phyloP scores from a whole-genome alignment of 2,329 filamentous ascomycete genomes.

The Aspergillus arachidicola region DNA sequence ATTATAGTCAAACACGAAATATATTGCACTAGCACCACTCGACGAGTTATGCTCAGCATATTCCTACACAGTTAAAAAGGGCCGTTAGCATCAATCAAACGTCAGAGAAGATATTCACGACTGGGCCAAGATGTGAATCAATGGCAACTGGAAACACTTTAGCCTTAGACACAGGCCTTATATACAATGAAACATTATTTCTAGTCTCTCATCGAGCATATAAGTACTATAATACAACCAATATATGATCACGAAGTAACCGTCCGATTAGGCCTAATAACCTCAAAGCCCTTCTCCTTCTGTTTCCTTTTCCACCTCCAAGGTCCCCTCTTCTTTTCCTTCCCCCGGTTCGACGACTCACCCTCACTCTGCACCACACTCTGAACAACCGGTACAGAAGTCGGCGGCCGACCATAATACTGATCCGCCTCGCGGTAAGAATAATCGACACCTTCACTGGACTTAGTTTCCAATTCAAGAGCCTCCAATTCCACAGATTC shows the following conservation, averaged over 20 bases:
- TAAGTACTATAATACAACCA: background rate
- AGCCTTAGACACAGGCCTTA: no score
- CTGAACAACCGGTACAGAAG: background rate
- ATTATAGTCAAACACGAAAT: no score
- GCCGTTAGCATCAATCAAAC: no score
- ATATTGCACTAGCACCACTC: no score
- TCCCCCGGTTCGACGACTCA: background rate
- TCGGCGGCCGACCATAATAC: conserved; percentile 7
- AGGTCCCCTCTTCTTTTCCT: background rate
- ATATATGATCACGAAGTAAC: background rate
- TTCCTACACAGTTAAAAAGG: no score
- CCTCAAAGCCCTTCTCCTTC: conserved; percentile 13
- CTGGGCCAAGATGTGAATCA: background rate
- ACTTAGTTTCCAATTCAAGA: background rate
- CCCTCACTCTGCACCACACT: background rate
- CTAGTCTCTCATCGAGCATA: no score
- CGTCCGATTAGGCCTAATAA: conserved; percentile 5
- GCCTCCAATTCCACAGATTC: background rate
- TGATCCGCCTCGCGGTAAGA: conserved; percentile 10
- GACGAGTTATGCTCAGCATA: no score
- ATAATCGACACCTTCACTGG: conserved; percentile 5
- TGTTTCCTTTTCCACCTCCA: conserved; percentile 1
- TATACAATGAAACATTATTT: background rate
- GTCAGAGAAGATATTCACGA: no score
- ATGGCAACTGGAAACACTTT: background rate